Evolutionary conservation across 2,329 filamentous ascomycete genomes (phyloP), one percentile per base, ranked within the genome.

Genomic region (Aspergillus sp.): DNA sequence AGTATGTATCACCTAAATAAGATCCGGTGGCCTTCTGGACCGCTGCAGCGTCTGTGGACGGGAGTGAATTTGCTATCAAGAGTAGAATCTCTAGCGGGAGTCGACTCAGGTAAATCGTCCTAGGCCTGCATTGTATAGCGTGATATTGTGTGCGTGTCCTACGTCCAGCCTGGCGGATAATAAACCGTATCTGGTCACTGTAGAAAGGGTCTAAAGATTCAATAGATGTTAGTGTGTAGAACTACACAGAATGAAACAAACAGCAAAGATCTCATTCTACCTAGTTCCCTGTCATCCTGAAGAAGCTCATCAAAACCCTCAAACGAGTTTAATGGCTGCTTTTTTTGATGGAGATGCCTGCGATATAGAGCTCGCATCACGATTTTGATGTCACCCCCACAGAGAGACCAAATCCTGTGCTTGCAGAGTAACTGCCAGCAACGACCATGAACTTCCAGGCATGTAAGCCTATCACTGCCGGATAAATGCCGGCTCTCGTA

Each of bases 341-440:
- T 15, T 5, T 6, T 2, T 12, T 3, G 3, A 35, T 6, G 12
- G 12, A 35, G 24, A 27, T 9, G 24, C 12, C 39, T 43, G n/a
- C n/a, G 49, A 12, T 19, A n/a, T 15, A 51, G 35, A 1, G 48
- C 48, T 11, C 19, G 12, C 37, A 43, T 9, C 14, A 52, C 24
- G 12, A 52, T 4, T 5, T n/a, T 33, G 4, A 52, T 8, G 24
- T 43, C 12, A 4, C 37, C 37, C 12, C 49, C 49, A n/a, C 35
- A 15, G 39, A 52, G 49, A n/a, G 21, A 33, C 49, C 49, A 43
- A 21, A 43, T 41, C n/a, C n/a, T 52, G 49, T 52, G 49, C 11
- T 8, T 43, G 9, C 49, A 31, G 6, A 52, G 39, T 9, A 43
- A 6, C 3, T 52, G 19, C 49, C 49, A 52, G 33, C 49, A 52